Evolutionary conservation across 371 early-diverging fungal species (phyloP), one percentile per base, ranked within the genome.

Genomic region (Mortierella sp.): DNA sequence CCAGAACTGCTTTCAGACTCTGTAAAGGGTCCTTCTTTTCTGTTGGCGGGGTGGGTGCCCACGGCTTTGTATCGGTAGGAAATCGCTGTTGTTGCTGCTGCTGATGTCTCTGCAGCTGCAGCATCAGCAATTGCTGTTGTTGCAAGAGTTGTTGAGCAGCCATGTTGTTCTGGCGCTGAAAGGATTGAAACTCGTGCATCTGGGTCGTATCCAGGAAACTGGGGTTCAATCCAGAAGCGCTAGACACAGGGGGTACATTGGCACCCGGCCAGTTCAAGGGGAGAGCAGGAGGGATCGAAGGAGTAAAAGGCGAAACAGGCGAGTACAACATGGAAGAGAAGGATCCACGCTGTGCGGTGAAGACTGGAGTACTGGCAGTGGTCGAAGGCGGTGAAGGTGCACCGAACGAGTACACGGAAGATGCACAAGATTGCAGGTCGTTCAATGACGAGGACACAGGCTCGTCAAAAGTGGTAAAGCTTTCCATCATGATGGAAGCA

Each of bases 381-480:
- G 34, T 34, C 34, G 46, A 30, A 26, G 50, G 18, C 7, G 48
- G 27, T 14, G 45, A 39, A 4, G 59, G 13, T 38, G 42, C 23
- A 42, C 42, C 24, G 8, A 26, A 21, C 27, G 43, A 19, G 38
- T 2, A 16, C 7, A 54, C 27, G 24, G 23, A 42, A 38, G 23
- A 1, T 9, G 50, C 16, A 12, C 30, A 27, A n/a, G 54, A 10
- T 8, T 27, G 51, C 13, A 42, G 49, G 7, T 39, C 66, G 10
- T 51, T 50, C 28, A 54, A 26, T 10, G 58, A 42, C 5, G 69
- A 62, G 7, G 58, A 30, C 42, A 53, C 47, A n/a, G 66, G 31
- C 21, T 61, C 72, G 5, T 72, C 72, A 21, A 66, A 26, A 0
- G 71, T 65, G 3, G 72, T 65, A 18, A 65, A 72, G 39, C 34